Evolutionary conservation across 306 rosid genomes (phyloP).

Genomic region (Pyrus betulifolia): DNA sequence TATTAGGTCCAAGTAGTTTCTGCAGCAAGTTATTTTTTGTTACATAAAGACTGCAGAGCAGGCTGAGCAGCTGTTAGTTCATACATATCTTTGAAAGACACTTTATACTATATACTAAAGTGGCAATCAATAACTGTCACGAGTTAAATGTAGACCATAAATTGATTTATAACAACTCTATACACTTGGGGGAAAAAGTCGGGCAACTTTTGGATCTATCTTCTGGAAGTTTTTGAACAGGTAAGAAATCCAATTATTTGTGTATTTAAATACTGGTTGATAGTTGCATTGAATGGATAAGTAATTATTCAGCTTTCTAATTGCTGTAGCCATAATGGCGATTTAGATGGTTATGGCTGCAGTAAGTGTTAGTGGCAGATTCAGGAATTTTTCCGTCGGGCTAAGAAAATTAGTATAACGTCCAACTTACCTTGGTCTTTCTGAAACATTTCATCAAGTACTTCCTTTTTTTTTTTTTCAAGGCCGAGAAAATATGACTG

Average conservation of each 20-base stretch:
- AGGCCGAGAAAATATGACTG: neutral
- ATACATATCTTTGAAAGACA: slow-evolving; percentile 13
- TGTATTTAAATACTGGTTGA: neutral
- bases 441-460: too few species aligned
- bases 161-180: neutral
- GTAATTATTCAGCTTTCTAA: neutral
- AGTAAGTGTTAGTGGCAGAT: too few species aligned
- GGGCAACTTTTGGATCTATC: neutral
- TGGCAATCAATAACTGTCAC: neutral
- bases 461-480: neutral
- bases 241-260: slow-evolving; percentile 1
- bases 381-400: too few species aligned
- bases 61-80: slow-evolving; percentile 6
- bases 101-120: slow-evolving; percentile 3
- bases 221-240: neutral
- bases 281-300: neutral
- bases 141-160: neutral
- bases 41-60: neutral
- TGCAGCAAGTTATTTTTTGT: slow-evolving; percentile 13
- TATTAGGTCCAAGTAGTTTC: neutral
- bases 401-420: too few species aligned
- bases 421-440: too few species aligned
- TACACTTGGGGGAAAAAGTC: neutral
- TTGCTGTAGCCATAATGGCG: neutral
- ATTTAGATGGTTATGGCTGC: neutral